A percentile compares a stretch with the other conserved stretches of the same genome.
Conservation (phyloP, 2,329 filamentous ascomycete genomes). For the Pseudocercospora macadamiae region DNA sequence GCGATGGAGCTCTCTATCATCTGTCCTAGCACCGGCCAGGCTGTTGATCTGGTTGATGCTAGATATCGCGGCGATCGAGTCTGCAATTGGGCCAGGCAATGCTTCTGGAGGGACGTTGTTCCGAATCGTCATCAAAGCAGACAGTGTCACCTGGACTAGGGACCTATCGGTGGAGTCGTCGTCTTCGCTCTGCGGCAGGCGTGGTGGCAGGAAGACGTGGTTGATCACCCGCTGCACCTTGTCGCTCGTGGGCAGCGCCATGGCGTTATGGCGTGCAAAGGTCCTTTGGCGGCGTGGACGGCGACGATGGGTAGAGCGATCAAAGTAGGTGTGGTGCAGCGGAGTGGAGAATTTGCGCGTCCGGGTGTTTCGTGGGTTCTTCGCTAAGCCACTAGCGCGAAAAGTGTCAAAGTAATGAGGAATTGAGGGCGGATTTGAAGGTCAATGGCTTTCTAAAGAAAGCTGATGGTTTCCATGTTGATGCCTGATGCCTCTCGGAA, state of each 20-base stretch:
- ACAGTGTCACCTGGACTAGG: slow-evolving; percentile 8
- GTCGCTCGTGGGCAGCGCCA: background rate
- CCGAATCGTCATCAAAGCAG: slow-evolving; percentile 17
- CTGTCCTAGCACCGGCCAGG: background rate
- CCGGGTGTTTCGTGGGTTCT: too few species aligned
- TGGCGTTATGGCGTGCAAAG: background rate
- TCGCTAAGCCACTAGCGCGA: too few species aligned
- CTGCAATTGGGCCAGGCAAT: slow-evolving; percentile 17
- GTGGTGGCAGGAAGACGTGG: slow-evolving; percentile 50
- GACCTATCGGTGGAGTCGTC: slow-evolving; percentile 32
- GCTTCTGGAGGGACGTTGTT: slow-evolving; percentile 23
- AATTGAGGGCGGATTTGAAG: too few species aligned
- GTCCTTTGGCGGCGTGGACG: background rate
- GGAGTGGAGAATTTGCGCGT: too few species aligned
- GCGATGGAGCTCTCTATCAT: background rate
- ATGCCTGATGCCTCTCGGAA: too few species aligned
- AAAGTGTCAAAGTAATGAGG: too few species aligned
- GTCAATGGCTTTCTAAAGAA: too few species aligned
- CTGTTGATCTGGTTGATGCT: slow-evolving; percentile 9
- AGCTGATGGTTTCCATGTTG: too few species aligned
- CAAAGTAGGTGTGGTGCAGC: too few species aligned
- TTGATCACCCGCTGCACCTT: slow-evolving; percentile 33
- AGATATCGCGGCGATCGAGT: background rate
- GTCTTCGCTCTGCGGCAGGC: slow-evolving; percentile 16
- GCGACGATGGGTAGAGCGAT: too few species aligned